Base-by-base conservation (phyloP, 1,139 yeast species). In the Hyphopichia fennica region DNA sequence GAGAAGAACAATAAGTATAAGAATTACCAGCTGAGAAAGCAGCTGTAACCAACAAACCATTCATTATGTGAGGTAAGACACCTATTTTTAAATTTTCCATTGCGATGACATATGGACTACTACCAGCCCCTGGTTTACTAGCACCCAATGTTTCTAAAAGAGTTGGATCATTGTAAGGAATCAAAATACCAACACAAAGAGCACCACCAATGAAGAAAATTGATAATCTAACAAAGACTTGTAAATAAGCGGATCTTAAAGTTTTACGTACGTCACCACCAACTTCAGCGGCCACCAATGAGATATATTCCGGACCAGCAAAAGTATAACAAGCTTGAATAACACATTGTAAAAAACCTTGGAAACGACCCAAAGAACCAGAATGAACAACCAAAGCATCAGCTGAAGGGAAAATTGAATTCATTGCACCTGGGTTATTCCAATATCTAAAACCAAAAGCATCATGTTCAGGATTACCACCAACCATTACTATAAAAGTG, bases 21-120 rank as follows among this genome's bases (percentile, higher is more conserved):
- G 89, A 83, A 58, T 82, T 82, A 41, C 90, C 90, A 1, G 90
- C 87, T 11, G 86, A 79, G 51, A 84, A 83, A 1, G 87, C 83
- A 0, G 89, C 76, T 6, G 84, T 67, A 29, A 84, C 63, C 38
- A 84, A 64, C 16, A 83, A 73, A 7, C 70, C 87, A 57, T 84
- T 84, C 41, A 84, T 82, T 41, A 84, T 69, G 50, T 77, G 74
- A 3, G 90, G 90, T 23, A 84, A 64, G 1, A 79, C 75, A 31
- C 45, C 37, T 69, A 56, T 54, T 6, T 43, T 35, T 50, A 56
- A 45, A 38, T 54, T 53, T 34, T 52, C 49, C 60, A 56, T 56
- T 34, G 60, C 58, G 37, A 55, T 56, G 10, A 56, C 59, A 37
- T 56, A 56, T 3, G 60, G 60, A 10, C 57, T 53, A 15, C 53